These are phyloP conservation scores for Entomortierella lignicola DNA, from an alignment of 192 early-diverging fungal genomes.

Conservation along the genomic window DNA sequence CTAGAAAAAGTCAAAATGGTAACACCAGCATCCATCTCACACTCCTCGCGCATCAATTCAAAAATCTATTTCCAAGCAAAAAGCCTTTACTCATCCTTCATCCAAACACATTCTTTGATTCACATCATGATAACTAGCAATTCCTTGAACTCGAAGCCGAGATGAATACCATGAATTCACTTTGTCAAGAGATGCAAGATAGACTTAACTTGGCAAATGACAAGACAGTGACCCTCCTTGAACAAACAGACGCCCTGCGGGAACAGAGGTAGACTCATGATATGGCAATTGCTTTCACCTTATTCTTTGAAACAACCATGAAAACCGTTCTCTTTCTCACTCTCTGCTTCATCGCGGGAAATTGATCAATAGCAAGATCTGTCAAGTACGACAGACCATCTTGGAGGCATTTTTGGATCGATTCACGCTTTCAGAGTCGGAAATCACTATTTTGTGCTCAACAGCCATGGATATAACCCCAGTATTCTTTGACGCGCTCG, in stretches of 20 bases:
- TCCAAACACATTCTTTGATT: too few relatives aligned
- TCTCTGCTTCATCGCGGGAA: neutral
- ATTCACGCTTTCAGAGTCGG: slow-evolving; percentile 78
- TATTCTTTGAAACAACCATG: too few relatives aligned
- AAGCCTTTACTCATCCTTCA: neutral
- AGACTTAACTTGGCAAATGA: slow-evolving; percentile 65
- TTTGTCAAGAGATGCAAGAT: slow-evolving; percentile 70
- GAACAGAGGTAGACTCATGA: slow-evolving; percentile 64
- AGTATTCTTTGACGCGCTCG: slow-evolving; percentile 78
- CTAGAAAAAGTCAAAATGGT: slow-evolving; percentile 68
- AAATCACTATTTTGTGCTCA: slow-evolving; percentile 69
- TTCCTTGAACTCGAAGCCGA: slow-evolving; percentile 69
- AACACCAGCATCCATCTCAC: neutral
- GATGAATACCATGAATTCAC: slow-evolving; percentile 67
- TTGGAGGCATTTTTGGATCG: slow-evolving; percentile 73
- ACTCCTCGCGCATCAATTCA: neutral
- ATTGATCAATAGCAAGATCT: slow-evolving; percentile 56
- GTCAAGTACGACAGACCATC: slow-evolving; percentile 65
- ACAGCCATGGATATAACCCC: slow-evolving; percentile 60
- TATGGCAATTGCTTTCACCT: too few relatives aligned
- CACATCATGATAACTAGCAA: slow-evolving; percentile 54
- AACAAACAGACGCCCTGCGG: slow-evolving; percentile 73
- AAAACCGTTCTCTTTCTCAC: neutral
- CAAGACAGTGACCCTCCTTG: slow-evolving; percentile 70
- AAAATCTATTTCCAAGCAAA: too few relatives aligned